phyloP scores from a whole-genome alignment of 352 stramenopile species.

The Thalassiosira mediterranea region DNA sequence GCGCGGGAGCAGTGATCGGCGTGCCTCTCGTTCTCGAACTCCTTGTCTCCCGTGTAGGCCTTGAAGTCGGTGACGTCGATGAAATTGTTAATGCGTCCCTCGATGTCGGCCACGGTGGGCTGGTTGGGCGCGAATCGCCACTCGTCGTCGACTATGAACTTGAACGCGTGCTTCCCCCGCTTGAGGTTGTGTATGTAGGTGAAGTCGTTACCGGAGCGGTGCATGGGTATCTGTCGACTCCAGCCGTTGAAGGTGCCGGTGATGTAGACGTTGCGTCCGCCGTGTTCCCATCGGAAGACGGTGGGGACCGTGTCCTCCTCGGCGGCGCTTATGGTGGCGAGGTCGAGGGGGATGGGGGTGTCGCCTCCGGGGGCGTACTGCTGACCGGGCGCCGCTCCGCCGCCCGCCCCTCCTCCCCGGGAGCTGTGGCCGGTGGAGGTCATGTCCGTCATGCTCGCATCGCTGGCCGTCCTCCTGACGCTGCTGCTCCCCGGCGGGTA shows the following conservation, averaged over 20 bases:
- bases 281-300: constrained; percentile 99
- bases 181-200: constrained; percentile 99
- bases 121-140: constrained; percentile 92
- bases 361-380: constrained; percentile 8
- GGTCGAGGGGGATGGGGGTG: constrained; percentile 29
- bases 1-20: constrained; percentile 36
- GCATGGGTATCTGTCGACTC: constrained; percentile 97
- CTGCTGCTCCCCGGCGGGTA: constrained; percentile 13
- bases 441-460: constrained; percentile 54
- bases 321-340: constrained; percentile 48
- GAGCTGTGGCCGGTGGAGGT: background rate
- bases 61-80: constrained; percentile 99
- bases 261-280: constrained; percentile 95
- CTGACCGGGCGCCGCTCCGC: background rate
- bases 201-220: constrained; percentile 99
- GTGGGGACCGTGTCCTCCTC: constrained; percentile 89
- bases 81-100: constrained; percentile 99
- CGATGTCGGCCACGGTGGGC: constrained; percentile 97
- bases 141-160: constrained; percentile 99
- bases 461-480: constrained; percentile 28
- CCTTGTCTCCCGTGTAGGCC: constrained; percentile 86
- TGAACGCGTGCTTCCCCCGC: constrained; percentile 98
- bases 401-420: background rate
- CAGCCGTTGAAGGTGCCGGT: constrained; percentile 99
- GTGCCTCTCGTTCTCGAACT: constrained; percentile 85